Percentiles rank a stretch among this genome's conserved stretches.
Evolutionary conservation across 1,139 yeast genomes (phyloP).

Genomic region (Kluyveromyces sp.): DNA sequence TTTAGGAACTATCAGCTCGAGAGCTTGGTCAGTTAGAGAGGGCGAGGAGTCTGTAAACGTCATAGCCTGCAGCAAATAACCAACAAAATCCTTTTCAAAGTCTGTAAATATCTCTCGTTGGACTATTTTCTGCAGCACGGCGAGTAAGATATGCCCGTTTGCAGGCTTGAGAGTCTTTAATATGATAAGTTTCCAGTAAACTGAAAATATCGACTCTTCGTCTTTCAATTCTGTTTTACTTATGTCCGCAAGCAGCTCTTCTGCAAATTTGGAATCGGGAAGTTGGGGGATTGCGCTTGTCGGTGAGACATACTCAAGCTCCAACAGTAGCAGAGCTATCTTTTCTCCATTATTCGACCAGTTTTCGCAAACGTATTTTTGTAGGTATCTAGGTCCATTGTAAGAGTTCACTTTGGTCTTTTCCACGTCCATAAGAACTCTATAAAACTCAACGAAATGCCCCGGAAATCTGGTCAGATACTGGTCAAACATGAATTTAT

Average conservation of each 20-base stretch:
- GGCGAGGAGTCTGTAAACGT: constrained; percentile 4
- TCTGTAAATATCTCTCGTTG: constrained; percentile 11
- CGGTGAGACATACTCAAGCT: constrained; percentile 25
- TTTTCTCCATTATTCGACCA: constrained; percentile 34
- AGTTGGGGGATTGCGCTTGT: constrained; percentile 14
- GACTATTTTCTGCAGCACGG: constrained; percentile 13
- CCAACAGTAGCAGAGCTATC: constrained; percentile 42
- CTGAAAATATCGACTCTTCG: constrained; percentile 30
- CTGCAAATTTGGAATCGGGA: constrained; percentile 19
- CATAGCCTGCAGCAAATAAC: constrained; percentile 16
- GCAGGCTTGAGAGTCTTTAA: constrained; percentile 16
- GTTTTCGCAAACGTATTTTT: constrained; percentile 41
- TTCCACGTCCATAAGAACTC: constrained; percentile 39
- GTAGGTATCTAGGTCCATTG: constrained; percentile 40
- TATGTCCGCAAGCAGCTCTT: constrained; percentile 8
- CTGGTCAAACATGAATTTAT: constrained; percentile 39
- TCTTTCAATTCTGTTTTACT: background rate
- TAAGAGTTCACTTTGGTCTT: constrained; percentile 42
- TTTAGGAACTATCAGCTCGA: background rate
- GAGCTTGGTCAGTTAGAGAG: background rate
- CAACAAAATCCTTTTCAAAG: constrained; percentile 25
- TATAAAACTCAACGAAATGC: constrained; percentile 43
- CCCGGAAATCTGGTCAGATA: constrained; percentile 34
- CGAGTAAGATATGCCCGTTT: constrained; percentile 11
- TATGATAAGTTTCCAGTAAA: constrained; percentile 32